Base-by-base conservation (phyloP, 306 rosid species). In the Medicago arabica region DNA sequence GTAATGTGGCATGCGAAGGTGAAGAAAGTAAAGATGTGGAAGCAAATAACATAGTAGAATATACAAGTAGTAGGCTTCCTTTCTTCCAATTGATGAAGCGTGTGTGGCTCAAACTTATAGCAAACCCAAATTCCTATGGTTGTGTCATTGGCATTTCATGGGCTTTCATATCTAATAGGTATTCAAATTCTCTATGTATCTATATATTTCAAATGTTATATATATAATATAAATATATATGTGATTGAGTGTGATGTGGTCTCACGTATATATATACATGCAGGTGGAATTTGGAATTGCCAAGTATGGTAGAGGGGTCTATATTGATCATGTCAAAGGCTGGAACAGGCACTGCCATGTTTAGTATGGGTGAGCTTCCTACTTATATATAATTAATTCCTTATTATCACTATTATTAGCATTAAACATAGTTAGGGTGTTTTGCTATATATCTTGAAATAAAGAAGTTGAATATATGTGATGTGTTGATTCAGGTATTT, bases 341-440 rank as follows among this genome's bases (percentile, higher is more conserved):
- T 13, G 99, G 97, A 21, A 88, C 69, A 0, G 99, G 99, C 58
- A 90, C 99, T 50, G 97, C 97, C 83, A 95, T 95, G 99, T 95
- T 95, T 79, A 88, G 94, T 55, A 89, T 95, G 99, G 99, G 99
- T 92, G 78, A 86, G 90, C 66, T 3, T 6, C 2, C 19, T n/a
- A 66, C 21, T 36, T 36, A 36, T 51, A 11, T 15, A 8, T 36
- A 6, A 63, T 36, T 36, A 31, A 36, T 14, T 28, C 2, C 15
- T 61, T 8, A 31, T 38, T 9, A 16, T 64, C 8, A 34, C 34
- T 8, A 63, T 18, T n/a, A n/a, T n/a, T n/a, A n/a, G n/a, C n/a
- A n/a, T n/a, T 57, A 10, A 14, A 49, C 18, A 6, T 49, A 19
- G 17, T 49, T 0, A n/a, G 38, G 38, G 38, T 2, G 19, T 49